phyloP scores from a whole-genome alignment of 805 yeast species.

The Candida orba region DNA sequence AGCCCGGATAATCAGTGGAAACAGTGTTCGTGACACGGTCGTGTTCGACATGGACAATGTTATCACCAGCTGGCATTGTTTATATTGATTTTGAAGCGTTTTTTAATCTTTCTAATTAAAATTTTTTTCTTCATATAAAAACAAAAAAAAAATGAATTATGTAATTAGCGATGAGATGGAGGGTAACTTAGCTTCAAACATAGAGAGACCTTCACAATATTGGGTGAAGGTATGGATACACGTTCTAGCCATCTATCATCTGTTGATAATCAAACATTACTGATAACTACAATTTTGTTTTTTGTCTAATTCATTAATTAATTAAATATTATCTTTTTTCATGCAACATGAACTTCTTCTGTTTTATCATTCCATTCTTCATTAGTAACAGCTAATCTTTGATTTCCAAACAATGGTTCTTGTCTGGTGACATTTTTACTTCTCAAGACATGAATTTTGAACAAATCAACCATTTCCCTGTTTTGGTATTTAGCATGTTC shows the following conservation, averaged over 20 bases:
- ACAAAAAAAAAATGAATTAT: neutral
- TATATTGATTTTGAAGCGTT: neutral
- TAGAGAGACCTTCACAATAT: no score
- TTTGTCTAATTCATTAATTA: neutral
- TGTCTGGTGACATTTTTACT: slow-evolving; percentile 37
- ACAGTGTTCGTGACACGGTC: slow-evolving; percentile 88
- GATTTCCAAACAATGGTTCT: slow-evolving; percentile 50
- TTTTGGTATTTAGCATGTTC: slow-evolving; percentile 48
- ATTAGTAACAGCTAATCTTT: slow-evolving; percentile 53
- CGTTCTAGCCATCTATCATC: no score
- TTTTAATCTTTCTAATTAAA: neutral
- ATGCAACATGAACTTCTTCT: slow-evolving; percentile 37
- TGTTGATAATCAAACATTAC: no score
- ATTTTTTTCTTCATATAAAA: neutral
- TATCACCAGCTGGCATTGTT: slow-evolving; percentile 23
- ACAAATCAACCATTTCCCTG: slow-evolving; percentile 31
- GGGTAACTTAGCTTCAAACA: slow-evolving; percentile 2
- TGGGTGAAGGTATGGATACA: no score
- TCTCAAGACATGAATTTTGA: slow-evolving; percentile 43
- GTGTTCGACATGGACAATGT: slow-evolving; percentile 79
- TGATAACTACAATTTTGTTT: no score
- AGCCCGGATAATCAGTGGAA: slow-evolving; percentile 91
- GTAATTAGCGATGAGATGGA: neutral
- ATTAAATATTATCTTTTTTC: slow-evolving; percentile 27
- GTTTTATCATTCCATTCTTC: slow-evolving; percentile 58